Base-by-base conservation (phyloP, 176 grass and related monocot genomes). In the Pontederia crassipes region DNA sequence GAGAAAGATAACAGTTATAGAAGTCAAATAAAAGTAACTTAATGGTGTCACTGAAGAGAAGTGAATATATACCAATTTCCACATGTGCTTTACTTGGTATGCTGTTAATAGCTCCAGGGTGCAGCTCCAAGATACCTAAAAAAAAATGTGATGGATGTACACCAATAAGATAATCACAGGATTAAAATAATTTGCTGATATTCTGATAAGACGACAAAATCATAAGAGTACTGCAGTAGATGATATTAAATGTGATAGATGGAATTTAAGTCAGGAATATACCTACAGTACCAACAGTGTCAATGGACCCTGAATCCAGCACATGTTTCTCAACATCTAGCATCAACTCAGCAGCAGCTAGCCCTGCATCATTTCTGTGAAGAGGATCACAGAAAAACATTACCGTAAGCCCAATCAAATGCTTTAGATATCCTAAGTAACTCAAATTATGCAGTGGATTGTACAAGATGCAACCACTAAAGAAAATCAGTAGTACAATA, bases 1-100 rank as follows among this genome's bases (percentile, higher is more conserved):
- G 46, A 17, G 3, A 29, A 51, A 61, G 40, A 17, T 0, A 52
- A 40, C 17, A 17, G 18, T 9, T 20, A 57, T 52, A 14, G 17
- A 12, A 50, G 17, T 20, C 46, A 16, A 17, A 69, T 46, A 2
- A 11, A 69, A 46, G 35, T 4, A 26, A 56, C 71, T 1, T 46
- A 35, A 51, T 0, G 35, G 1, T 24, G 7, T 62, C 72, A 76
- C 61, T 60, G 68, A 73, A 82, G 3, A 55, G 1, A 3, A 68
- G 45, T 40, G 32, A 40, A 3, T 40, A 40, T 40, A 4, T 85
- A 98, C 93, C 93, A 74, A 98, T 92, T 91, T 98, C 87, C 13
- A 98, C 53, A 70, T 92, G 93, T 68, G 87, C 88, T 92, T 92
- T 92, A 64, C 93, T 98, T 59, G 93, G 87, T 46, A 98, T 98